Percentiles rank a stretch among this genome's conserved stretches.
Conservation (phyloP, 805 yeast species). For the Zygosaccharomyces kombuchaensis region DNA sequence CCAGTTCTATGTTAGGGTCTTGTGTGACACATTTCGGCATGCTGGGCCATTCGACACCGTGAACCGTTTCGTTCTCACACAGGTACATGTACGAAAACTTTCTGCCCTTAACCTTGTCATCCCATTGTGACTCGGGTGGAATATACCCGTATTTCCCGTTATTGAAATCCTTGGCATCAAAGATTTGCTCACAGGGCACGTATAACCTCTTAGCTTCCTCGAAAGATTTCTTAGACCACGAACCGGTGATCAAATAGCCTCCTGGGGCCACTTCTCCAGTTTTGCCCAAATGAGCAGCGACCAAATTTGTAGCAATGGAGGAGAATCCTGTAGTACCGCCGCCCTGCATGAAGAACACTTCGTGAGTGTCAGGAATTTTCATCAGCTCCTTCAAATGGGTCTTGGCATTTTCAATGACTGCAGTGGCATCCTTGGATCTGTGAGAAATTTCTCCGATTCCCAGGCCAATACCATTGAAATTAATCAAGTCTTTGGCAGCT, state of each 20-base stretch:
- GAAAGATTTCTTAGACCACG: constrained; percentile 85
- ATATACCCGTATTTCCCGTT: constrained; percentile 60
- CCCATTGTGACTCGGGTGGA: constrained; percentile 65
- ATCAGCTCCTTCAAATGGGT: constrained; percentile 58
- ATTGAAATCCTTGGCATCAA: constrained; percentile 52
- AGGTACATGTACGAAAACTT: constrained; percentile 81
- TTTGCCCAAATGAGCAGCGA: constrained; percentile 67
- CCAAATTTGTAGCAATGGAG: constrained; percentile 73
- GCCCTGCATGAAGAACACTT: constrained; percentile 92
- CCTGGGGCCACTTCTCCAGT: constrained; percentile 74
- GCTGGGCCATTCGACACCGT: constrained; percentile 78
- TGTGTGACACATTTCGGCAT: constrained; percentile 47
- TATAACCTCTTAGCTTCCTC: constrained; percentile 89
- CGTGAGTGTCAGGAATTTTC: constrained; percentile 85
- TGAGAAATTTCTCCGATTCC: constrained; percentile 97
- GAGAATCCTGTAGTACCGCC: constrained; percentile 98
- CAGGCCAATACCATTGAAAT: constrained; percentile 64
- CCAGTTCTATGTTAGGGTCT: constrained; percentile 66
- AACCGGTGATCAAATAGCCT: constrained; percentile 86
- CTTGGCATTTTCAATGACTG: constrained; percentile 75
- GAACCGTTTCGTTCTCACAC: constrained; percentile 96
- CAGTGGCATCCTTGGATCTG: constrained; percentile 77
- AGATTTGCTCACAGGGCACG: constrained; percentile 61
- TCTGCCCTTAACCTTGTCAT: constrained; percentile 38
- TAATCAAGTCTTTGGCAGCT: constrained; percentile 79